Base-by-base conservation (phyloP, 225 moss, liverwort and hornwort species). In the Polytrichum commune region DNA sequence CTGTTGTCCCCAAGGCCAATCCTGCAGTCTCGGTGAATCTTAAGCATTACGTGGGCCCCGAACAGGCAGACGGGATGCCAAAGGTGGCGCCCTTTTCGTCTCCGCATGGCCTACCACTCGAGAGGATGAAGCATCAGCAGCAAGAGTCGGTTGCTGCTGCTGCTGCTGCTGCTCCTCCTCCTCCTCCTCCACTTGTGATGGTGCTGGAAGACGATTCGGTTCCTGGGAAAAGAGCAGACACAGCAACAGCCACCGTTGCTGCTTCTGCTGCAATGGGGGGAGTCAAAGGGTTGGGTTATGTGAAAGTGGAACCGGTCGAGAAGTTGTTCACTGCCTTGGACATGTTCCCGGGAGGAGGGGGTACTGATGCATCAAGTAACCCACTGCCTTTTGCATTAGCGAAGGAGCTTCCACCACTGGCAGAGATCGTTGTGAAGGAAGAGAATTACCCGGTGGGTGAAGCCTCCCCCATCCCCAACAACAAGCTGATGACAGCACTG, bases 301-400 rank as follows among this genome's bases (percentile, higher is more conserved):
- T 75, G 72, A 82, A 69, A 24, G 29, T 19, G 5, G 70, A 77
- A 60, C 19, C 18, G 18, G 74, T 69, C 54, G 74, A 76, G 56
- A 71, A 82, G 62, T 2, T 69, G 64, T 54, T 74, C 29, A 77
- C 66, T 28, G 72, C 69, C 38, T 22, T 69, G 69, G 77, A 82
- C 63, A 67, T 75, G 75, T 26, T 75, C 22, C 32, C 54, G 55
- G 72, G 66, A 56, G 67, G 54, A 8, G 5, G 19, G 5, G 35
- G 7, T 63, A 13, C 13, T 46, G 46, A 46, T 46, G 46, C 46
- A 3, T 60, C 5, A 24, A 20, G 28, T 60, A 18, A n/a, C 19
- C 25, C 62, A 33, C 62, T 62, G 10, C 4, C 24, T 20, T 24
- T 56, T 16, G 38, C 26, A 25, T 29, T 58, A 63, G 24, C 4